Conservation (phyloP, 441 rosid species). For the Syzygium syzygioides region DNA sequence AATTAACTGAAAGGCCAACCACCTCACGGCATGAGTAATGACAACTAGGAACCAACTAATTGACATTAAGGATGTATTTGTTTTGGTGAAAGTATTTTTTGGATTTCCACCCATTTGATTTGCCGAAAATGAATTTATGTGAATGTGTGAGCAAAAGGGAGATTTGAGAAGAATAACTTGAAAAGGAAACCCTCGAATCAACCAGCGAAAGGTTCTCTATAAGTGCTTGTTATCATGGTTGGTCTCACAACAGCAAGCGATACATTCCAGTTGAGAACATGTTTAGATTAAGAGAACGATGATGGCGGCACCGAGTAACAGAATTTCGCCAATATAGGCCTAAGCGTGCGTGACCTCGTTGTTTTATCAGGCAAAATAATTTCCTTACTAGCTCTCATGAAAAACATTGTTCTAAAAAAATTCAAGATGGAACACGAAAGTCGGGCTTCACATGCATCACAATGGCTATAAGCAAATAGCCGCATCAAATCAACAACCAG, state of each 20-base stretch:
- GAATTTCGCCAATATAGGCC: constrained; percentile 26
- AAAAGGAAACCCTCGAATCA: not conserved
- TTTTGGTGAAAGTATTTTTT: no score
- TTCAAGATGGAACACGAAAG: not conserved
- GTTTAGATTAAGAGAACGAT: no score
- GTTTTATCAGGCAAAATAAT: constrained; percentile 41
- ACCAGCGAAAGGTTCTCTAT: not conserved
- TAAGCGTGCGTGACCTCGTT: constrained; percentile 46
- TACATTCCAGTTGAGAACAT: not conserved
- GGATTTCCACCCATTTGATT: no score
- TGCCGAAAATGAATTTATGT: no score
- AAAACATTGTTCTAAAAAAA: not conserved
- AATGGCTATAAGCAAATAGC: not conserved
- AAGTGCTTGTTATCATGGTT: not conserved
- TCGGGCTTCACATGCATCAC: not conserved
- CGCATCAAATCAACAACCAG: not conserved
- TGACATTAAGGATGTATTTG: not conserved
- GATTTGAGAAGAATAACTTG: not conserved
- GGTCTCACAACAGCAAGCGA: not conserved
- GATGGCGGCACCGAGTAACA: not conserved
- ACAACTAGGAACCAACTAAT: no score
- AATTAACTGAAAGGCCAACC: not conserved
- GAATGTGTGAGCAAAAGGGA: no score
- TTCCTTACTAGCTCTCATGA: not conserved
- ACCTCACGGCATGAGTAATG: not conserved